Evolutionary conservation across 2,329 filamentous ascomycete genomes (phyloP).

Genomic region (Aureobasidium sp.): DNA sequence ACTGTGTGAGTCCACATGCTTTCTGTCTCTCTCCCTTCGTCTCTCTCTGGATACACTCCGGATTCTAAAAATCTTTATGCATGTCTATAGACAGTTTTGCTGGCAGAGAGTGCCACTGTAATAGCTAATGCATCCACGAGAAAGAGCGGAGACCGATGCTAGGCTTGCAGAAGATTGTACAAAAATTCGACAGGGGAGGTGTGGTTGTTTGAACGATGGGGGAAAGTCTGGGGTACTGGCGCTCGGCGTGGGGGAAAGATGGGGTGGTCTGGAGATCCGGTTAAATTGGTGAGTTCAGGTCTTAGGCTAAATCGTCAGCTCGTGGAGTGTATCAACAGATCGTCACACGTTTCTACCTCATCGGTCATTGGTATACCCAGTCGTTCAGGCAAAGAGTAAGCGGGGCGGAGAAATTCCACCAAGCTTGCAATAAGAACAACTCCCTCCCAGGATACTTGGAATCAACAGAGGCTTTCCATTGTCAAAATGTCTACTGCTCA

Average conservation of each 20-base stretch:
- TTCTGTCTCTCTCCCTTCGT: no score
- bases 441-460: background rate
- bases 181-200: background rate
- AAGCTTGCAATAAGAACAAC: background rate
- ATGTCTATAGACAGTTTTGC: no score
- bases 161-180: no score
- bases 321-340: background rate
- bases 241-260: background rate
- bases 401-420: background rate
- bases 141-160: no score
- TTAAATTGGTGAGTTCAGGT: background rate
- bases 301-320: slow-evolving; percentile 4
- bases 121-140: no score
- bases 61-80: no score
- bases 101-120: no score
- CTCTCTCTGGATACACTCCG: no score
- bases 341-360: background rate
- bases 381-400: background rate
- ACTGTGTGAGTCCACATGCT: no score
- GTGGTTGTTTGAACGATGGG: background rate
- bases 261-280: background rate
- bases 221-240: background rate
- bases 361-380: background rate
- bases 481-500: slow-evolving; percentile 18
- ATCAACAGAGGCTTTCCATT: background rate